phyloP scores from a whole-genome alignment of 1,139 yeast genomes.

The Pichia sp. region DNA sequence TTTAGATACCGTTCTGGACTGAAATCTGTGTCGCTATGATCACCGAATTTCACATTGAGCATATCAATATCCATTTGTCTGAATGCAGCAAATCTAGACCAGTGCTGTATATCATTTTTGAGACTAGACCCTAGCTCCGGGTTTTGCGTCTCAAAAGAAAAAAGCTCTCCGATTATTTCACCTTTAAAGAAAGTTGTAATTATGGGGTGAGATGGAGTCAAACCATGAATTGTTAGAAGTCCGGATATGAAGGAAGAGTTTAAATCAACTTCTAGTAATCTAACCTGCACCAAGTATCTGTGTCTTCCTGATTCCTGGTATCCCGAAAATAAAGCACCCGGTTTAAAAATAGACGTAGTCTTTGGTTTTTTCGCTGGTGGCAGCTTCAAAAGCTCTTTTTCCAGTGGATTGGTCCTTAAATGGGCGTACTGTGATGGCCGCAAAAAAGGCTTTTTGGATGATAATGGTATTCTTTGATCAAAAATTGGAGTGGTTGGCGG shows the following conservation, averaged over 20 bases:
- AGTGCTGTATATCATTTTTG: constrained; percentile 72
- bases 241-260: constrained; percentile 60
- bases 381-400: no score
- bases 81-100: constrained; percentile 71
- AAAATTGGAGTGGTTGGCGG: no score
- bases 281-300: constrained; percentile 64
- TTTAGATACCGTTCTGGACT: background rate
- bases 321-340: constrained; percentile 60
- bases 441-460: no score
- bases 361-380: background rate
- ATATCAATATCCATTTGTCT: constrained; percentile 29
- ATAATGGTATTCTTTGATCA: no score
- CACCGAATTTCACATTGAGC: background rate
- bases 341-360: constrained; percentile 37
- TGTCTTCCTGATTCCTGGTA: constrained; percentile 67
- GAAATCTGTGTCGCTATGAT: background rate
- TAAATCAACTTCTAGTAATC: constrained; percentile 61
- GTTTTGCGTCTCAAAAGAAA: constrained; percentile 38
- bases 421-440: no score
- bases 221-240: constrained; percentile 68
- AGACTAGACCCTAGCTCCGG: constrained; percentile 53
- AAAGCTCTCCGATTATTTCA: constrained; percentile 64
- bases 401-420: no score
- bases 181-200: constrained; percentile 84
- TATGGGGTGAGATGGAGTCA: constrained; percentile 69